Evolutionary conservation across 495 filamentous ascomycete species (phyloP).

Genomic region (Lasiosphaeriaceae sp.): DNA sequence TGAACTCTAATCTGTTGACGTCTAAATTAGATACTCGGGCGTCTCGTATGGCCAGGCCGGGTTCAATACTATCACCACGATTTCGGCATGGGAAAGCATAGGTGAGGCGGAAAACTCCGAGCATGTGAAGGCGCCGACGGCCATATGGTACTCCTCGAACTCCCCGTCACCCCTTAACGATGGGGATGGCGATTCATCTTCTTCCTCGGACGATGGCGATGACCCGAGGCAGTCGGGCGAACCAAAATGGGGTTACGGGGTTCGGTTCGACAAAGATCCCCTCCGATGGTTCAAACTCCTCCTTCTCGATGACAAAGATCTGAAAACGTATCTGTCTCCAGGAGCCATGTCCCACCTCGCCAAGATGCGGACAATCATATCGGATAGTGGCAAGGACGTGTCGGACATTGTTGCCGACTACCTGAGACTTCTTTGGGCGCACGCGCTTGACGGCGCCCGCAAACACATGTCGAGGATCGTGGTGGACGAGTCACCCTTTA

Average conservation of each 20-base stretch:
- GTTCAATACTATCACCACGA: background rate
- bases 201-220: background rate
- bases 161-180: background rate
- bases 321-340: background rate
- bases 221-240: background rate
- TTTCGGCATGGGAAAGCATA: background rate
- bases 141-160: background rate
- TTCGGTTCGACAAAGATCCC: background rate
- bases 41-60: background rate
- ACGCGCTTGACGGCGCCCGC: background rate
- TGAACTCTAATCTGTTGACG: background rate
- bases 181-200: background rate
- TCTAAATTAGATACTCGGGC: background rate
- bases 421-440: background rate
- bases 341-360: background rate
- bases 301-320: constrained; percentile 1
- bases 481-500: background rate
- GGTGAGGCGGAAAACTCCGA: background rate
- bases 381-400: background rate
- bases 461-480: background rate
- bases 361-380: constrained; percentile 1
- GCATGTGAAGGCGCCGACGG: background rate
- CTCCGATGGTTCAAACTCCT: constrained; percentile 2
- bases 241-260: background rate
- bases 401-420: constrained; percentile 3